Evolutionary conservation across 345 rosid genomes (phyloP), one percentile per base, ranked within the genome.

Genomic region (Acer yangbiense): DNA sequence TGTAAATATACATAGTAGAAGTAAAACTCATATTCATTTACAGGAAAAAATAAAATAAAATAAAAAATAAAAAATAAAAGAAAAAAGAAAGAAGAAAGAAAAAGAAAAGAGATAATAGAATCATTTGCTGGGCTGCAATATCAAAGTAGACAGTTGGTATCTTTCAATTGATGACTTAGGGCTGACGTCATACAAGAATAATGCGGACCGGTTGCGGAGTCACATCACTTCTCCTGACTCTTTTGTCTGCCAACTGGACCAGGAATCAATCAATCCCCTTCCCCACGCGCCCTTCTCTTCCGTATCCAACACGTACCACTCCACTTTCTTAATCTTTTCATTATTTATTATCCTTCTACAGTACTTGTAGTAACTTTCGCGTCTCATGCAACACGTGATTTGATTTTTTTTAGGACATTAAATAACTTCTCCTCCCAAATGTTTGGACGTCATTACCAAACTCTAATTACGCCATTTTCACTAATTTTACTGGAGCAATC

Each of bases 171-270:
- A 41, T 67, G 57, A 54, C 41, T 55, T 67, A 54, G 70, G 79
- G 61, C 75, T 77, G 75, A 69, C 67, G 66, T 76, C 29, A 68
- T 21, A 55, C 25, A 43, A 70, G 23, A 32, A 64, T 20, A 27
- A 70, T 71, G 63, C 54, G 6, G 64, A n/a, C 76, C 48, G 46
- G 27, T 10, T 76, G 76, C 65, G 48, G 74, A 44, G 82, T 82
- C 85, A 79, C 85, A 72, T 82, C 85, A 71, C 9, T 63, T 44
- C 67, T 18, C 60, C 54, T 29, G 41, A 35, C 69, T 18, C 58
- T 69, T 23, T 73, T 20, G 78, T 29, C 77, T 68, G 43, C 65
- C 75, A 72, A 39, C 35, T 72, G 63, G 66, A 20, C 55, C 58
- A 8, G 25, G 2, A 18, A 41, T 18, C 52, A 4, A 41, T 44